Conservation (phyloP, 1,284 basidiomycete genomes). For the Fomitopsis betulina region DNA sequence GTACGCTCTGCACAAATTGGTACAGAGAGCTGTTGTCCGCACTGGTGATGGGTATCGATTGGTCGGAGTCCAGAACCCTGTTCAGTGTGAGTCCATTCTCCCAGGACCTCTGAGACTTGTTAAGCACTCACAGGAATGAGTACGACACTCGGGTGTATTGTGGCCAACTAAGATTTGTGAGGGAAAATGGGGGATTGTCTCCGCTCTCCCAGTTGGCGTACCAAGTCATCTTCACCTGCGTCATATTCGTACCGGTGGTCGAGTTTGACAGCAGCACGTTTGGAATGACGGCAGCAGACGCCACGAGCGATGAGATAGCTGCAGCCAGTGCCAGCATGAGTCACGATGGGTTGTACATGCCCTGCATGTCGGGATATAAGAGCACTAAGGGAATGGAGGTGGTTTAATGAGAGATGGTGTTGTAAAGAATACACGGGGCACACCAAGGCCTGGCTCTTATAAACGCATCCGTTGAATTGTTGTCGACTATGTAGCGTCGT, state of each 20-base stretch:
- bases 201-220: constrained; percentile 51
- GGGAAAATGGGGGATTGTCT: constrained; percentile 28
- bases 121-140: constrained; percentile 48
- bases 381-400: background rate
- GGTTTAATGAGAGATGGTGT: background rate
- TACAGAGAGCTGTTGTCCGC: background rate
- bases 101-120: background rate
- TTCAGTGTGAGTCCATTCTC: background rate
- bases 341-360: background rate
- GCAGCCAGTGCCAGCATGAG: background rate
- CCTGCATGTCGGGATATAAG: background rate
- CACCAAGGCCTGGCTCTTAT: too few relatives aligned
- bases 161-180: constrained; percentile 45
- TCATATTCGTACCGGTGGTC: constrained; percentile 11
- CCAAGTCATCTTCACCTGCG: constrained; percentile 46
- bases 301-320: constrained; percentile 3
- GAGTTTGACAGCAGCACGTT: background rate
- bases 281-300: constrained; percentile 1
- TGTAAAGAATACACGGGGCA: too few relatives aligned
- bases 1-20: background rate
- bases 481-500: too few relatives aligned
- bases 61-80: background rate
- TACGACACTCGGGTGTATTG: constrained; percentile 54
- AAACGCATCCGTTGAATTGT: too few relatives aligned
- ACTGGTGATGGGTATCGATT: background rate